phyloP scores from a whole-genome alignment of 345 rosid genomes.

The Arabis hirsuta region DNA sequence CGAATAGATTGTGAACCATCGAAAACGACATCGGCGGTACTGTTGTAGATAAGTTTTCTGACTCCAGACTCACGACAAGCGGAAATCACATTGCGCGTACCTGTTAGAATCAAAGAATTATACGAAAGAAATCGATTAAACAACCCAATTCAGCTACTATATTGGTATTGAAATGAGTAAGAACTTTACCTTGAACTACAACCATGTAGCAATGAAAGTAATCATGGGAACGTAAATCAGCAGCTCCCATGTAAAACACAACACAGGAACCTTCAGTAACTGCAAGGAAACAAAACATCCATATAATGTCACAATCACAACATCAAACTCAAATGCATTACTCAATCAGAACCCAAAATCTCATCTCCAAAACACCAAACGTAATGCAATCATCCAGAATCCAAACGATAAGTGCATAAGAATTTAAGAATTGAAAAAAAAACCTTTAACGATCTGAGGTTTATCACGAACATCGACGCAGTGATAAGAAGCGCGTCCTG shows the following conservation, averaged over 20 bases:
- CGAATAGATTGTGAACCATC: slow-evolving; percentile 71
- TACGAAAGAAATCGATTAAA: neutral
- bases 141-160: neutral
- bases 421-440: neutral
- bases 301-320: slow-evolving; percentile 31
- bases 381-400: neutral
- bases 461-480: slow-evolving; percentile 68
- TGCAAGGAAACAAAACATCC: slow-evolving; percentile 49
- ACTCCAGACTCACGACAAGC: slow-evolving; percentile 86
- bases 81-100: slow-evolving; percentile 76
- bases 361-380: neutral
- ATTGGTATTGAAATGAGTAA: neutral
- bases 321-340: slow-evolving; percentile 24
- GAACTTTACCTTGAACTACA: slow-evolving; percentile 75
- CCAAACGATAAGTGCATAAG: slow-evolving; percentile 12
- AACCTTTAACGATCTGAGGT: slow-evolving; percentile 65
- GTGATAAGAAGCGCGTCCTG: slow-evolving; percentile 71
- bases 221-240: slow-evolving; percentile 51
- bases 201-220: slow-evolving; percentile 64
- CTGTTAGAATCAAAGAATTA: slow-evolving; percentile 44
- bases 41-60: slow-evolving; percentile 72
- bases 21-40: slow-evolving; percentile 87
- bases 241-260: slow-evolving; percentile 72
- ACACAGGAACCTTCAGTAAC: slow-evolving; percentile 71
- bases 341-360: slow-evolving; percentile 22